Base-by-base conservation (phyloP, 345 rosid species). In the Acer yangbiense region DNA sequence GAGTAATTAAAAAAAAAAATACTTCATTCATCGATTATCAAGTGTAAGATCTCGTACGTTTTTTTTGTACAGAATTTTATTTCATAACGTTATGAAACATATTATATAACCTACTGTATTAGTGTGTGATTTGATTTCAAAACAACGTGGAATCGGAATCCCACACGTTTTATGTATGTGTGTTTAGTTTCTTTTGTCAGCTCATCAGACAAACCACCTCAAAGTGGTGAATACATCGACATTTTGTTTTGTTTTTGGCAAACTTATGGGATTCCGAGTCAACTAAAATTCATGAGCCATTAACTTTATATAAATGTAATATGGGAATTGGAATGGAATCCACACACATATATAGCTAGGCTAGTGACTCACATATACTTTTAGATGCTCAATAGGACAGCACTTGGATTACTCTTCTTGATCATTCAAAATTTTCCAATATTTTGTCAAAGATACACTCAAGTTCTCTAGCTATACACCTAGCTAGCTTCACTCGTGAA, bases 221-320 rank as follows among this genome's bases (percentile, higher is more conserved):
- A 7, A 66, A 81, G 79, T 62, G 77, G 76, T 13, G 25, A 74
- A 23, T 27, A 55, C 54, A 44, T 63, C 35, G 64, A 61, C 4
- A 20, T 52, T 62, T 72, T 71, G n/a, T 18, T 23, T n/a, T 68
- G n/a, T 18, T 23, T n/a, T 68, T 65, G 55, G 68, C 76, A 32
- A 32, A 60, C 7, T 69, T 60, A 66, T 78, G 86, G 77, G 48
- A 75, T 76, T 82, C 79, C 76, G 84, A 85, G 72, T 80, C 83
- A 63, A 69, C 82, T 61, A 7, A 32, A 43, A 65, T 25, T 43
- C 46, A 43, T 7, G 46, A 75, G 46, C 48, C 48, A 50, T 61
- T 68, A 71, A 57, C 62, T 72, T 71, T 69, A 32, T 66, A 71
- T 17, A 60, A 52, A 64, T 64, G 43, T 71, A 25, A 25, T 18